These are phyloP conservation scores for Cruciata laevipes DNA, from an alignment of 257 asterid genomes.

Conservation along the genomic window DNA sequence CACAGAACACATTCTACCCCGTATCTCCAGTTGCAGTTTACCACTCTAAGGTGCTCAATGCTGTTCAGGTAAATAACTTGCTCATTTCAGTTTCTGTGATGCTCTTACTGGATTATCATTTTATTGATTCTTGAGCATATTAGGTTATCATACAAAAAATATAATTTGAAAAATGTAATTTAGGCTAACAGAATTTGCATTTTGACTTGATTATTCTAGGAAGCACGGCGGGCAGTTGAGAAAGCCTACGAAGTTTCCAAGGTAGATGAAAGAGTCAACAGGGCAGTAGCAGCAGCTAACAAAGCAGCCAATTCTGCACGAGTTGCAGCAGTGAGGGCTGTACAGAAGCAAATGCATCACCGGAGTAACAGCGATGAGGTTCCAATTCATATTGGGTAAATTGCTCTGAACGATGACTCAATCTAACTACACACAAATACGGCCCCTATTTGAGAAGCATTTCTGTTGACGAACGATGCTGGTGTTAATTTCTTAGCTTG, in stretches of 20 bases:
- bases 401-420: neutral
- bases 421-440: constrained; percentile 4
- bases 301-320: constrained; percentile 81
- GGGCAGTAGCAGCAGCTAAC: constrained; percentile 69
- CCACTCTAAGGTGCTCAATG: constrained; percentile 79
- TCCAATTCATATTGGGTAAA: constrained; percentile 34
- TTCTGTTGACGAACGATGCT: constrained; percentile 2
- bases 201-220: constrained; percentile 29
- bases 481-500: constrained; percentile 1
- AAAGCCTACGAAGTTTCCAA: constrained; percentile 71
- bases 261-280: constrained; percentile 81
- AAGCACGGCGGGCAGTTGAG: constrained; percentile 73
- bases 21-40: constrained; percentile 81
- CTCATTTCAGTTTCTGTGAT: constrained; percentile 1
- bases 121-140: neutral
- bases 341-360: constrained; percentile 77
- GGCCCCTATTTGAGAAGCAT: constrained; percentile 8
- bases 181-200: neutral
- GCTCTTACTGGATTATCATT: neutral
- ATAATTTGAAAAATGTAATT: neutral
- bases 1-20: constrained; percentile 51
- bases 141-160: neutral
- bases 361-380: constrained; percentile 56
- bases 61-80: constrained; percentile 55
- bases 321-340: constrained; percentile 81